These are phyloP conservation scores for Penicillium digitatum DNA, from an alignment of 2,329 filamentous ascomycete species.

Conservation along the genomic window DNA sequence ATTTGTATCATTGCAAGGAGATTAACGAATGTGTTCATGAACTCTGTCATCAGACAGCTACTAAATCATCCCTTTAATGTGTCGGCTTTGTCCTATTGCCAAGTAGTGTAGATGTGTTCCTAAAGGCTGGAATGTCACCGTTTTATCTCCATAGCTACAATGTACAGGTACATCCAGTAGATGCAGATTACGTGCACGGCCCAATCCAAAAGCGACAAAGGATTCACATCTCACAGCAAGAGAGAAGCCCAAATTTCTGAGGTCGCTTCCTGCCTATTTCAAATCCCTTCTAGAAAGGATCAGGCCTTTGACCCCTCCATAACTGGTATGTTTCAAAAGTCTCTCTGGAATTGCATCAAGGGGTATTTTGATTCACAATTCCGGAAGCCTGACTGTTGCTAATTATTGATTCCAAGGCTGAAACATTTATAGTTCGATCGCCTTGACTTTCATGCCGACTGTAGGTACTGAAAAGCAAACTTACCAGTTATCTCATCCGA, in stretches of 20 bases:
- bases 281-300: background rate
- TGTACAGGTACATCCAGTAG: background rate
- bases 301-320: background rate
- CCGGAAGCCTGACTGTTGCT: slow-evolving; percentile 1
- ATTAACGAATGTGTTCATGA: background rate
- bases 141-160: background rate
- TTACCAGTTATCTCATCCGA: background rate
- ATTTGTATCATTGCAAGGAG: background rate
- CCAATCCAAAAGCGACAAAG: slow-evolving; percentile 11
- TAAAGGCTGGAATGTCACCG: background rate
- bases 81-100: background rate
- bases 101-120: background rate
- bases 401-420: slow-evolving; percentile 5
- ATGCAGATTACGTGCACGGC: slow-evolving; percentile 8
- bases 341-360: slow-evolving; percentile 27
- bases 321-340: slow-evolving; percentile 25
- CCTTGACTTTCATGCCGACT: slow-evolving; percentile 13
- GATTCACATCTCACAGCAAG: background rate
- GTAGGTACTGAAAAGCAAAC: background rate
- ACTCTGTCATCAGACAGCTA: background rate
- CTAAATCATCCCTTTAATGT: no score
- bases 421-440: slow-evolving; percentile 17
- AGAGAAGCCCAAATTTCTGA: background rate
- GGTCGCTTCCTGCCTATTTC: background rate
- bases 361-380: slow-evolving; percentile 23